phyloP scores from a whole-genome alignment of 345 rosid genomes.

The Pugionium dolabratum region DNA sequence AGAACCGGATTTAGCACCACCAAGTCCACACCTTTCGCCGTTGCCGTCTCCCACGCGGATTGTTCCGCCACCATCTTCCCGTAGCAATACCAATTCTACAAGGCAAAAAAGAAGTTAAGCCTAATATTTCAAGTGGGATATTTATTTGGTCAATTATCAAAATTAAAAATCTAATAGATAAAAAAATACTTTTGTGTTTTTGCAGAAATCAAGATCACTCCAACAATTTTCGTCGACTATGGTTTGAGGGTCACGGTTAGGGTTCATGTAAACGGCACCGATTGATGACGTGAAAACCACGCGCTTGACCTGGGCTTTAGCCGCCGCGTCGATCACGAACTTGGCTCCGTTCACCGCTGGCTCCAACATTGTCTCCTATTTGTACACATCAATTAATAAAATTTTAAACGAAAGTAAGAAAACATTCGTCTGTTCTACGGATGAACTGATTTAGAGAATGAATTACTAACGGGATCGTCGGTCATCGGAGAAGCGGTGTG shows the following conservation, averaged over 20 bases:
- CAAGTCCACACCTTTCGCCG: conserved; percentile 77
- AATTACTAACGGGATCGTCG: conserved; percentile 81
- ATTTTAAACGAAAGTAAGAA: background rate
- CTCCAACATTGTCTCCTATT: conserved; percentile 94
- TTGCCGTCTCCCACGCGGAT: conserved; percentile 78
- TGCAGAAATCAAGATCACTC: conserved; percentile 97
- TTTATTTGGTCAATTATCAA: too few species aligned
- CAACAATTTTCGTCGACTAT: conserved; percentile 90
- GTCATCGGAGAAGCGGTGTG: conserved; percentile 97
- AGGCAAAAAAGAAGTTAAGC: background rate
- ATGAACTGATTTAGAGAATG: background rate
- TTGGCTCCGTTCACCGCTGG: conserved; percentile 89
- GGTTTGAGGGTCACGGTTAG: conserved; percentile 65
- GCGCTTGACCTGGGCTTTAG: conserved; percentile 78
- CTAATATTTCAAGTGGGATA: too few species aligned
- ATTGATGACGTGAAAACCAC: conserved; percentile 94
- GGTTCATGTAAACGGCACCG: conserved; percentile 94
- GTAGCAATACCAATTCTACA: conserved; percentile 96
- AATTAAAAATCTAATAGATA: too few species aligned
- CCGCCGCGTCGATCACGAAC: conserved; percentile 78
- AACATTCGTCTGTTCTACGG: background rate
- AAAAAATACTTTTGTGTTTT: conserved; percentile 70
- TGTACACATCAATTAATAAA: background rate
- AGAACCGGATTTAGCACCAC: conserved; percentile 85
- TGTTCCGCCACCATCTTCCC: conserved; percentile 93